These are phyloP conservation scores for Poteriospumella lacustris DNA, from an alignment of 108 stramenopile genomes.

Conservation along the genomic window DNA sequence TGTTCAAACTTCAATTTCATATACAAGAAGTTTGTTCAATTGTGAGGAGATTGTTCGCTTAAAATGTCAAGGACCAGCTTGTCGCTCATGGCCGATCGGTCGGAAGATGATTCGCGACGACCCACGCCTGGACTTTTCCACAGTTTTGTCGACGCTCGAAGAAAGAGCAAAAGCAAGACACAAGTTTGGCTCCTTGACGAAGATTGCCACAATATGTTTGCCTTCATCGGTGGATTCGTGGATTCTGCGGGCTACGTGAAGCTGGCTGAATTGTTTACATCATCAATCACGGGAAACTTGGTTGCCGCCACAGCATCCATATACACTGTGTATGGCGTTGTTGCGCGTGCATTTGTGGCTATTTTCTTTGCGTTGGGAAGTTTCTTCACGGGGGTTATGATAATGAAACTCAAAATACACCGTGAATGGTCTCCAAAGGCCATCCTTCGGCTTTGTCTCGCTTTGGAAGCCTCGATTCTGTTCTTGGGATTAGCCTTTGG, in stretches of 20 bases:
- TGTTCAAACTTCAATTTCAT: no score
- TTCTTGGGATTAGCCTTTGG: neutral
- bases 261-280: neutral
- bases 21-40: no score
- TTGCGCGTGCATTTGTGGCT: neutral
- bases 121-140: no score
- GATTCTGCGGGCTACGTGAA: neutral
- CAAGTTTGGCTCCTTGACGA: no score
- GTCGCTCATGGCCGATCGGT: no score
- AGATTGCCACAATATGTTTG: no score
- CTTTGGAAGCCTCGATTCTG: neutral
- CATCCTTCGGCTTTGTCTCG: neutral
- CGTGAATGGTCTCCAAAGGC: neutral
- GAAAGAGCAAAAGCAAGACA: no score
- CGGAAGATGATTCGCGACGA: no score
- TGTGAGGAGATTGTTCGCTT: no score
- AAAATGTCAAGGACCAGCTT: no score
- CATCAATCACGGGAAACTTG: constrained; percentile 12
- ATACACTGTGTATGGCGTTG: neutral
- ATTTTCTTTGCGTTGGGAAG: neutral
- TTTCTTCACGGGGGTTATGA: neutral
- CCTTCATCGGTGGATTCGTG: neutral
- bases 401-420: neutral
- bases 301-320: neutral
- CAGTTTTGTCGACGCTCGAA: no score